A percentile compares a stretch with the other conserved stretches of the same genome.
Conservation (phyloP, 2,329 filamentous ascomycete genomes). For the Thelonectria olida region DNA sequence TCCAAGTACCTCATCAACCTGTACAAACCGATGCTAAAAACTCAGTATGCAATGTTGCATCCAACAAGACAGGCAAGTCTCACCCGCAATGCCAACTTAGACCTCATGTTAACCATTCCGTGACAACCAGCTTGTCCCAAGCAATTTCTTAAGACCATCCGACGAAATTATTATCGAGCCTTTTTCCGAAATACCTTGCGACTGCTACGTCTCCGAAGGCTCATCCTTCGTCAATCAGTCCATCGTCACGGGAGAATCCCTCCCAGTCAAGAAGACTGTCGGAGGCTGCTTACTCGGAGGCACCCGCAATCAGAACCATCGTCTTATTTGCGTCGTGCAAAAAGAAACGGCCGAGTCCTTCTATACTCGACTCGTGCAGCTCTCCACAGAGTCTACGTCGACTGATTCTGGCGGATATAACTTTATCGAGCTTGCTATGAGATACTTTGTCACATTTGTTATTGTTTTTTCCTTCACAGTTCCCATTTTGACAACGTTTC, state of each 20-base stretch:
- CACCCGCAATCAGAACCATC: constrained; percentile 5
- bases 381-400: neutral
- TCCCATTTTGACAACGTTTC: neutral
- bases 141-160: constrained; percentile 1
- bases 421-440: neutral
- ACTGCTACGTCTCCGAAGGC: constrained; percentile 12
- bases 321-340: constrained; percentile 4
- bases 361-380: constrained; percentile 6
- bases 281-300: constrained; percentile 8
- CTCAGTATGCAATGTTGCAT: constrained; percentile 1
- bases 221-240: constrained; percentile 11
- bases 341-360: constrained; percentile 12
- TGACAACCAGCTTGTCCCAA: neutral
- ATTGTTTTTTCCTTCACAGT: constrained; percentile 7
- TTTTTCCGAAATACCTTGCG: constrained; percentile 9
- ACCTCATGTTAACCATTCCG: neutral
- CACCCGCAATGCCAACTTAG: neutral
- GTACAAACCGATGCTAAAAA: constrained; percentile 6
- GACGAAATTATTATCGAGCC: constrained; percentile 8
- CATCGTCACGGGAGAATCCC: constrained; percentile 13
- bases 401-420: neutral
- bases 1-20: constrained; percentile 2
- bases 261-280: constrained; percentile 3
- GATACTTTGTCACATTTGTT: neutral
- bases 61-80: neutral